Percentiles rank a stretch among this genome's conserved stretches.
Conservation (phyloP, 495 filamentous ascomycete species). For the Trichoderma asperelloides region DNA sequence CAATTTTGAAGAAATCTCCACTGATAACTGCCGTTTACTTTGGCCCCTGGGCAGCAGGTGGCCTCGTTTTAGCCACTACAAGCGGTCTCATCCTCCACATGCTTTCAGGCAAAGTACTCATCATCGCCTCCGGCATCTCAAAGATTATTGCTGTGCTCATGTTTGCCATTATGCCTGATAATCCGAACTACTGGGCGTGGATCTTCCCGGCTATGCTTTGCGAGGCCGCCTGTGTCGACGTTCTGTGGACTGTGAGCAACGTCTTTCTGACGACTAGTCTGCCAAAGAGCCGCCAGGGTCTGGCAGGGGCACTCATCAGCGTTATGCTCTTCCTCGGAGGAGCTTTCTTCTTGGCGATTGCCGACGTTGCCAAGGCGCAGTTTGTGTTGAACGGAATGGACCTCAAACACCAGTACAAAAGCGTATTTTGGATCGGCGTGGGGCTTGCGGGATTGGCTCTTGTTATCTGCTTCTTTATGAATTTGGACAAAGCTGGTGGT, state of each 20-base stretch:
- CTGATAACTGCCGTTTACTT: constrained; percentile 63
- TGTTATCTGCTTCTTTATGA: constrained; percentile 48
- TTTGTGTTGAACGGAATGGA: constrained; percentile 31
- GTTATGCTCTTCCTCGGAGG: constrained; percentile 53
- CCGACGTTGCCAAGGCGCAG: constrained; percentile 39
- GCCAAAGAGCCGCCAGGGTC: constrained; percentile 52
- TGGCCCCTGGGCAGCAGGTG: constrained; percentile 56
- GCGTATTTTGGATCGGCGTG: constrained; percentile 56
- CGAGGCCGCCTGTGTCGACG: constrained; percentile 61
- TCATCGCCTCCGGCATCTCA: constrained; percentile 48
- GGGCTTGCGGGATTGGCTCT: constrained; percentile 43
- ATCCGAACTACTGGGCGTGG: constrained; percentile 42
- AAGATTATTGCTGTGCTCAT: constrained; percentile 51
- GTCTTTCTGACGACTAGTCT: constrained; percentile 63
- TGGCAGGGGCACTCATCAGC: constrained; percentile 49
- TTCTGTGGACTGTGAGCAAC: constrained; percentile 63
- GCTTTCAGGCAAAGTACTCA: constrained; percentile 53
- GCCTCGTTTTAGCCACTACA: constrained; percentile 50
- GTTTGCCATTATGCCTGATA: constrained; percentile 54
- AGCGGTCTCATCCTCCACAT: constrained; percentile 61
- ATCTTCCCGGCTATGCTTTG: constrained; percentile 67
- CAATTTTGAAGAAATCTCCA: constrained; percentile 49
- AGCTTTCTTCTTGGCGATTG: constrained; percentile 54
- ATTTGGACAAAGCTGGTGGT: constrained; percentile 53
- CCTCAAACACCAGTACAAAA: constrained; percentile 42